These are phyloP conservation scores for Aspergillus haitiensis DNA, from an alignment of 495 filamentous ascomycete species.

Conservation along the genomic window DNA sequence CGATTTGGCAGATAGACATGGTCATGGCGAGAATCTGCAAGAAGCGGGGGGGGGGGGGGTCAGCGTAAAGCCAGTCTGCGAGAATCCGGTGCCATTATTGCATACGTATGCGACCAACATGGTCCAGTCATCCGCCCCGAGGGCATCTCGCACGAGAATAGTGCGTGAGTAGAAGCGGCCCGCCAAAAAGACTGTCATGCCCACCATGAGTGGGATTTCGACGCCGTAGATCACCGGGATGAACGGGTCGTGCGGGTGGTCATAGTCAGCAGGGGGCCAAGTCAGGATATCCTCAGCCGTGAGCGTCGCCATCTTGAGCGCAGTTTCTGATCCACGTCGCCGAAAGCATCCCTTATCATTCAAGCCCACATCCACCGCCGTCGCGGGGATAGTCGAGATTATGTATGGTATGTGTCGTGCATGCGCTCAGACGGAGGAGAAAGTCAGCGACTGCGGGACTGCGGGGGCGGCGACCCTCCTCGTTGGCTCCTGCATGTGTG, in stretches of 20 bases:
- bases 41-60: neutral
- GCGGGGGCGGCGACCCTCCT: too few relatives aligned
- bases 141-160: slow-evolving; percentile 7
- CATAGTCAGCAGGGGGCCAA: slow-evolving; percentile 7
- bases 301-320: slow-evolving; percentile 3
- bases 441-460: too few relatives aligned
- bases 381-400: neutral
- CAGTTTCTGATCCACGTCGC: neutral
- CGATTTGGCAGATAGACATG: slow-evolving; percentile 2
- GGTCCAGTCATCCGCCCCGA: slow-evolving; percentile 12
- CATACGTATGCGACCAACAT: slow-evolving; percentile 11
- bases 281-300: neutral
- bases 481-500: too few relatives aligned
- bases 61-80: too few relatives aligned
- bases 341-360: too few relatives aligned
- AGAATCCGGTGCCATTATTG: neutral
- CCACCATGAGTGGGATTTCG: slow-evolving; percentile 4
- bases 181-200: slow-evolving; percentile 6
- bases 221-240: slow-evolving; percentile 7
- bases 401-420: too few relatives aligned
- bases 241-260: slow-evolving; percentile 8
- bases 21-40: slow-evolving; percentile 7
- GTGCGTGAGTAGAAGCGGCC: slow-evolving; percentile 5
- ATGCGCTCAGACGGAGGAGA: too few relatives aligned
- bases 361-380: neutral